phyloP scores from a whole-genome alignment of 2,329 filamentous ascomycete genomes.

The Venturia aucupariae region DNA sequence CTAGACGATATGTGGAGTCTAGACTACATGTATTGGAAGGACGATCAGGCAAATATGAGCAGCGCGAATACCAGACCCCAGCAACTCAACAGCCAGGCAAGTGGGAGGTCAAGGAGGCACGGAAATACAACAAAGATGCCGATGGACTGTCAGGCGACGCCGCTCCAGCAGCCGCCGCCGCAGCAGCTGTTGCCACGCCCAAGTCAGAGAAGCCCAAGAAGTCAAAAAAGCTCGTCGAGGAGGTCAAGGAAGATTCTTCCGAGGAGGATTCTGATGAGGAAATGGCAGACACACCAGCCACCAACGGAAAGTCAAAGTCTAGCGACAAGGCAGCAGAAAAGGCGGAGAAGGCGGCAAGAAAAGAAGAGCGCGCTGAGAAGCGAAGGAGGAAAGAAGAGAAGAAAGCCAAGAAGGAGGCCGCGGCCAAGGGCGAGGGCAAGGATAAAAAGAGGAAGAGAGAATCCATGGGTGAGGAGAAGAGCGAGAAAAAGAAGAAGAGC shows the following conservation, averaged over 20 bases:
- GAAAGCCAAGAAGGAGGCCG: conserved; percentile 34
- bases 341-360: conserved; percentile 27
- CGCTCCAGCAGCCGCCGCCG: conserved; percentile 41
- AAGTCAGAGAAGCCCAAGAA: conserved; percentile 39
- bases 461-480: conserved; percentile 52
- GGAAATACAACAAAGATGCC: conserved; percentile 90
- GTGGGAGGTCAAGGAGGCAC: conserved; percentile 84
- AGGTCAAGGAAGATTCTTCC: conserved; percentile 35
- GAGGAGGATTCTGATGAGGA: conserved; percentile 30
- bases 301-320: conserved; percentile 17
- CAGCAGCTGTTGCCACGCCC: conserved; percentile 23
- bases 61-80: conserved; percentile 55
- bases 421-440: conserved; percentile 37
- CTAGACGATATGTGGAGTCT: conserved; percentile 65
- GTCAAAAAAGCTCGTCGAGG: conserved; percentile 36
- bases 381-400: conserved; percentile 31
- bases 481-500: conserved; percentile 47
- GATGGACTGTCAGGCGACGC: conserved; percentile 71
- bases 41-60: conserved; percentile 74
- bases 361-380: conserved; percentile 29
- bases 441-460: conserved; percentile 40
- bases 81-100: conserved; percentile 59
- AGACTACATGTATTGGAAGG: conserved; percentile 73
- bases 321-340: conserved; percentile 25
- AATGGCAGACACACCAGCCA: conserved; percentile 14